Conservation (phyloP, 2,329 filamentous ascomycete species). For the Alternaria sp. region DNA sequence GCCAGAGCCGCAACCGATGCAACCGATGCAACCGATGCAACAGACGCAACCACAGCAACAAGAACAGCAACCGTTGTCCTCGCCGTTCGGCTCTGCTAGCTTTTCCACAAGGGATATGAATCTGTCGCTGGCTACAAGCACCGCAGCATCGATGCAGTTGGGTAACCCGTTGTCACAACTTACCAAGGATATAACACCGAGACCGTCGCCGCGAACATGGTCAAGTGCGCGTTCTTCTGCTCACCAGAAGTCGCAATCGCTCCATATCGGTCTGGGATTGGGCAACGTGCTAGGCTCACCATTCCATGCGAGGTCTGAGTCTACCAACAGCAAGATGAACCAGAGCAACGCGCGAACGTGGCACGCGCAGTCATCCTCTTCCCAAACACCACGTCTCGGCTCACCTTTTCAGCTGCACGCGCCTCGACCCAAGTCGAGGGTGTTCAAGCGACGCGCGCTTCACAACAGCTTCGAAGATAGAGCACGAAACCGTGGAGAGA, state of each 20-base stretch:
- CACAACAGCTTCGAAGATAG: constrained; percentile 62
- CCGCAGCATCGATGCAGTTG: constrained; percentile 61
- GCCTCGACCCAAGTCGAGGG: constrained; percentile 59
- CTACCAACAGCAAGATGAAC: constrained; percentile 34
- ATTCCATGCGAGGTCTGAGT: constrained; percentile 48
- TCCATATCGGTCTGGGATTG: constrained; percentile 57
- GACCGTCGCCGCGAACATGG: constrained; percentile 51
- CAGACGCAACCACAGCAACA: constrained; percentile 1
- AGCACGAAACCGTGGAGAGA: constrained; percentile 48
- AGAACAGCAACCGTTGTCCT: constrained; percentile 49
- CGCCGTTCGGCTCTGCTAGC: constrained; percentile 42
- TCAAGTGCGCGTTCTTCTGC: constrained; percentile 57
- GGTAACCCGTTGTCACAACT: constrained; percentile 59
- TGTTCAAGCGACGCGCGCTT: constrained; percentile 66
- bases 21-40: constrained; percentile 46
- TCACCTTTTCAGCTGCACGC: constrained; percentile 66
- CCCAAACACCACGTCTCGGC: constrained; percentile 47
- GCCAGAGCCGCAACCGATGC: constrained; percentile 41
- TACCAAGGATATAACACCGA: constrained; percentile 47
- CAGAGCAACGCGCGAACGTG: constrained; percentile 45
- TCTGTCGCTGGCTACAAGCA: constrained; percentile 60
- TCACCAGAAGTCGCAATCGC: constrained; percentile 61
- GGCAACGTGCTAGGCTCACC: constrained; percentile 55
- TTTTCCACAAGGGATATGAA: constrained; percentile 62
- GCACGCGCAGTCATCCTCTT: constrained; percentile 39